These are phyloP conservation scores for Gossypium schwendimanii DNA, from an alignment of 441 rosid genomes.

Conservation along the genomic window DNA sequence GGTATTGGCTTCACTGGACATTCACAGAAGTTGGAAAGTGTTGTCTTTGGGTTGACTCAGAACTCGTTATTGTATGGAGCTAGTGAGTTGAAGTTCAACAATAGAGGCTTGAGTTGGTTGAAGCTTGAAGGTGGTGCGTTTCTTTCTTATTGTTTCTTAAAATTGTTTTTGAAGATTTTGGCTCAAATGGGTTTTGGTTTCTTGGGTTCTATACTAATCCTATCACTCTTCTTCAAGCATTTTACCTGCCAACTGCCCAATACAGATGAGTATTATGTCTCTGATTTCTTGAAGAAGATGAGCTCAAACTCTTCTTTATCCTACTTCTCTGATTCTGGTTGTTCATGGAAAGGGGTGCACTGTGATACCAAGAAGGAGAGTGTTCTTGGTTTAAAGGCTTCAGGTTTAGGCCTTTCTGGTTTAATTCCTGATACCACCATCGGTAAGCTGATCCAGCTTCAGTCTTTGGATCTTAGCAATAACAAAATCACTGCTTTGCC, in stretches of 20 bases:
- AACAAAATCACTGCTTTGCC: slow-evolving; percentile 73
- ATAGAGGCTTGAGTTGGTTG: slow-evolving; percentile 21
- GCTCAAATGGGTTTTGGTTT: slow-evolving; percentile 57
- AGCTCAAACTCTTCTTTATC: slow-evolving; percentile 33
- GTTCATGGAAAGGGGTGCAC: slow-evolving; percentile 65
- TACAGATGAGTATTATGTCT: slow-evolving; percentile 72
- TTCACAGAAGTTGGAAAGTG: neutral
- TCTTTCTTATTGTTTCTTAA: neutral
- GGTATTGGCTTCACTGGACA: slow-evolving; percentile 4
- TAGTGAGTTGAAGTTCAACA: slow-evolving; percentile 5
- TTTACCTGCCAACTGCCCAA: slow-evolving; percentile 59
- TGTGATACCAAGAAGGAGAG: slow-evolving; percentile 51
- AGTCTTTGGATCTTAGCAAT: slow-evolving; percentile 24
- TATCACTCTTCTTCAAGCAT: slow-evolving; percentile 48
- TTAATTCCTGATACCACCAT: slow-evolving; percentile 71
- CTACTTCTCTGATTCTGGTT: slow-evolving; percentile 50
- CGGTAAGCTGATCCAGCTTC: slow-evolving; percentile 72
- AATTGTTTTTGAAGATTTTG: neutral
- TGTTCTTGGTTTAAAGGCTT: slow-evolving; percentile 44
- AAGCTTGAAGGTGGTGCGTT: slow-evolving; percentile 15
- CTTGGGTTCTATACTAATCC: slow-evolving; percentile 42
- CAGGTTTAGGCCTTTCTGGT: slow-evolving; percentile 66
- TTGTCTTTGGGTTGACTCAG: slow-evolving; percentile 10
- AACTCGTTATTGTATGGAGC: neutral
- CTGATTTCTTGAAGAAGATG: slow-evolving; percentile 64